Base-by-base conservation (phyloP, 495 filamentous ascomycete species). In the Cercophora sp. region DNA sequence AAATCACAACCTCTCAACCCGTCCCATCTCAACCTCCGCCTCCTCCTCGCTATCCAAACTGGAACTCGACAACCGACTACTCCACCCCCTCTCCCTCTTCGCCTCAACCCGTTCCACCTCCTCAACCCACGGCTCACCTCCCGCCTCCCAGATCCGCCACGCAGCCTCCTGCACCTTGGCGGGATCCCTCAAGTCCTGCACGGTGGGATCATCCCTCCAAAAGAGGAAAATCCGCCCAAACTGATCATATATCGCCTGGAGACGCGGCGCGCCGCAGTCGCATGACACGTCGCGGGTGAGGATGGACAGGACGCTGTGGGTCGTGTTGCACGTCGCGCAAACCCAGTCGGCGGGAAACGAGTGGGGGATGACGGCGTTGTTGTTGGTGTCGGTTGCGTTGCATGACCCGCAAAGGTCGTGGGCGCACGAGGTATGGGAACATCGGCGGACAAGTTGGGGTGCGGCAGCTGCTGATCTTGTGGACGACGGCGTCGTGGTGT, bases 231-330 rank as follows among this genome's bases (percentile, higher is more conserved):
- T 63, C 23, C 42, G 35, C 27, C 65, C 65, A 22, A 60, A 61
- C 52, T 68, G 63, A 49, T 68, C 65, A 49, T 68, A 68, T n/a
- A 68, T 52, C 22, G 63, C 65, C 47, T 62, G 57, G 20, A 68
- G 57, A 2, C 50, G 40, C 5, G 65, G 65, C 10, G 18, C 39
- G 1, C 44, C 56, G 54, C 65, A 68, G 0, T 18, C 25, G 45
- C 58, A 63, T 13, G 36, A 36, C 1, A 62, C 48, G 16, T 27
- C 39, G 23, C 19, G 25, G 11, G 49, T 51, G 26, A 66, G 42
- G 40, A 66, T 61, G 16, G 44, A 31, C 15, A 53, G 53, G 8
- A 62, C 59, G 13, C 52, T 54, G 49, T 62, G 59, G 0, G 50
- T 35, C n/a, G 23, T 31, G 2, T 20, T 23, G 48, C 63, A 66